Conservation (phyloP, 2,329 filamentous ascomycete genomes). For the Epicoccum sorghinum region DNA sequence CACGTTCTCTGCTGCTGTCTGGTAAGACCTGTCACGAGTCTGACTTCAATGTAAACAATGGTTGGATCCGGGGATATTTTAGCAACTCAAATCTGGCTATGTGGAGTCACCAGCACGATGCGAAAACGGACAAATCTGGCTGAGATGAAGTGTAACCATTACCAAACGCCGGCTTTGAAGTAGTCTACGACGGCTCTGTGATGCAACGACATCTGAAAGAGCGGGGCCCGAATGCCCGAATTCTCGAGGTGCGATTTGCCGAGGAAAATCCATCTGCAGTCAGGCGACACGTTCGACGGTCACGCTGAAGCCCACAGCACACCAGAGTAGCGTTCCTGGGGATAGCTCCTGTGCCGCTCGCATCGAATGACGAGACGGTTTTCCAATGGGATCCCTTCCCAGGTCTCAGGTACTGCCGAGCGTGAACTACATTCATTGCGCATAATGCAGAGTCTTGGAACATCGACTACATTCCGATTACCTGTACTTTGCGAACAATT, state of each 20-base stretch:
- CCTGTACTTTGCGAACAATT: too few relatives aligned
- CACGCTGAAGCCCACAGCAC: not conserved
- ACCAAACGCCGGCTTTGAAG: not conserved
- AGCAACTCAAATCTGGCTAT: not conserved
- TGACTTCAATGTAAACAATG: too few relatives aligned
- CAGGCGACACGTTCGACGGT: not conserved
- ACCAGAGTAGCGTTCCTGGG: not conserved
- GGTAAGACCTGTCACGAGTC: too few relatives aligned
- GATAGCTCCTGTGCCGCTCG: conserved; percentile 1
- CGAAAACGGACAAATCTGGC: too few relatives aligned
- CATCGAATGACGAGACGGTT: not conserved
- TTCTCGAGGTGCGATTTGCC: not conserved
- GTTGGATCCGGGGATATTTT: not conserved
- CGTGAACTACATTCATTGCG: not conserved
- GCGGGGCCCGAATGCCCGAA: not conserved
- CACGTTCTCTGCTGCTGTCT: not conserved
- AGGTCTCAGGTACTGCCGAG: not conserved
- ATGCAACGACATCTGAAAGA: not conserved
- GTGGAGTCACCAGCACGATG: not conserved
- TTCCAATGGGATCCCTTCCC: too few relatives aligned
- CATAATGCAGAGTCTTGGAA: too few relatives aligned
- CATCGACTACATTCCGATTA: too few relatives aligned
- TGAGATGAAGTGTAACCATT: conserved; percentile 2
- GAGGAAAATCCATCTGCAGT: not conserved
- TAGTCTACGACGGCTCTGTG: not conserved